Evolutionary conservation across 768 basidiomycete genomes (phyloP).

Genomic region (Hydnomerulius pinastri): DNA sequence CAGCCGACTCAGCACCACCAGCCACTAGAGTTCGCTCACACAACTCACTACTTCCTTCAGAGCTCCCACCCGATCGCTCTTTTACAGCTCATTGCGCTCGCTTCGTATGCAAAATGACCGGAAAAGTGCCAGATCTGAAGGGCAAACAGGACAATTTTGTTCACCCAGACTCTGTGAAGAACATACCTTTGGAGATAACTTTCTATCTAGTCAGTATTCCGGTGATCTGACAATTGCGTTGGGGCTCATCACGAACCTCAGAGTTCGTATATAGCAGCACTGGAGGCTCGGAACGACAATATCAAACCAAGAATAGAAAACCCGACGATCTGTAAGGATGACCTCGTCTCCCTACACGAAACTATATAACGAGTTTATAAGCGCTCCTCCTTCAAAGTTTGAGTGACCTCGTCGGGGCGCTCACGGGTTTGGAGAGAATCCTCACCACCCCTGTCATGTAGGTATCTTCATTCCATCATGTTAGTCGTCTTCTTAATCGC

Average conservation of each 20-base stretch:
- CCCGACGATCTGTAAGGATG: constrained; percentile 55
- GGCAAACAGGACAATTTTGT: constrained; percentile 44
- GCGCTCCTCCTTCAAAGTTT: constrained; percentile 50
- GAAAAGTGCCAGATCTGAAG: constrained; percentile 56
- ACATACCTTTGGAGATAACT: constrained; percentile 69
- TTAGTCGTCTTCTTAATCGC: background rate
- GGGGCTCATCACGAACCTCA: constrained; percentile 25
- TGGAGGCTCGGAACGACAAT: constrained; percentile 45
- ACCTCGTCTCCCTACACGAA: background rate
- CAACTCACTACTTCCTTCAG: constrained; percentile 48
- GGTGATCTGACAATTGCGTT: background rate
- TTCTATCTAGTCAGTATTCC: constrained; percentile 55
- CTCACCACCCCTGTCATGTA: constrained; percentile 56
- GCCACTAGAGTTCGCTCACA: background rate
- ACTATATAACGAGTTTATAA: constrained; percentile 20
- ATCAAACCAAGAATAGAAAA: constrained; percentile 41
- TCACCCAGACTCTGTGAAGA: constrained; percentile 49
- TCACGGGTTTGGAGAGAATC: constrained; percentile 72
- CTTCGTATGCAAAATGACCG: constrained; percentile 44
- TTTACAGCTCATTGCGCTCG: constrained; percentile 64
- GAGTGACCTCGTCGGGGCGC: constrained; percentile 57
- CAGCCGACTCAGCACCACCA: background rate
- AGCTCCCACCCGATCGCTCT: constrained; percentile 56
- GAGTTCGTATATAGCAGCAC: constrained; percentile 66
- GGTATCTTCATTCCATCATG: background rate